Evolutionary conservation across 139 green algal genomes (phyloP), one percentile per base, ranked within the genome.

Genomic region (Zygnema cylindricum): DNA sequence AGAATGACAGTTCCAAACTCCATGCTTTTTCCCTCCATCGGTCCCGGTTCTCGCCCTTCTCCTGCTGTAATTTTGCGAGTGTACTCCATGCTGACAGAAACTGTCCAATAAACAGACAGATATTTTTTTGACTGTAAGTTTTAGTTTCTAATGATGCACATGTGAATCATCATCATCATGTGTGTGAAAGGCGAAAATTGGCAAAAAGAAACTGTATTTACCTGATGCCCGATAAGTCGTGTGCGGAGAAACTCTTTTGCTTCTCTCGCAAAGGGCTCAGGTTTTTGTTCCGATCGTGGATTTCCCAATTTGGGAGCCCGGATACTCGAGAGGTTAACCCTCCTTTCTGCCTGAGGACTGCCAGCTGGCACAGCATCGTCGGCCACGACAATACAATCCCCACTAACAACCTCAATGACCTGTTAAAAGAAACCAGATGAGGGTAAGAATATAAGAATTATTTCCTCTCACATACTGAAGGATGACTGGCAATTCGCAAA

Each of bases 1-100:
- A 63, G 49, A 63, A 63, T 63, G 49, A 63, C 49, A 63, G 49
- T 63, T 16, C 49, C 49, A 63, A 63, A 63, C 16, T 7, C 49
- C 49, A 63, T 63, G 49, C 49, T 63, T 54, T 76, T 49, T 1
- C 71, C 69, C 33, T 69, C 84, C 32, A 36, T 55, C 11, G 77
- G 77, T 43, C 41, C 77, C 33, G 84, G 73, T 30, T 38, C 69
- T 39, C 85, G 77, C 23, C 81, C 84, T 21, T 77, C 77, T 49
- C 41, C 55, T 30, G 43, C 43, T 11, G 78, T 83, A 16, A 98
- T 94, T 92, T 97, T 98, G 55, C 96, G 94, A 0, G 87, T 97
- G 95, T 98, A 99, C 91, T 98, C 97, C 94, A 98, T 96, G 81
- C 91, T 94, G 0, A 98, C 96, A 0, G 87, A 84, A 36, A 98